These are phyloP conservation scores for Colletotrichum trifolii DNA, from an alignment of 2,329 filamentous ascomycete genomes.

Conservation along the genomic window DNA sequence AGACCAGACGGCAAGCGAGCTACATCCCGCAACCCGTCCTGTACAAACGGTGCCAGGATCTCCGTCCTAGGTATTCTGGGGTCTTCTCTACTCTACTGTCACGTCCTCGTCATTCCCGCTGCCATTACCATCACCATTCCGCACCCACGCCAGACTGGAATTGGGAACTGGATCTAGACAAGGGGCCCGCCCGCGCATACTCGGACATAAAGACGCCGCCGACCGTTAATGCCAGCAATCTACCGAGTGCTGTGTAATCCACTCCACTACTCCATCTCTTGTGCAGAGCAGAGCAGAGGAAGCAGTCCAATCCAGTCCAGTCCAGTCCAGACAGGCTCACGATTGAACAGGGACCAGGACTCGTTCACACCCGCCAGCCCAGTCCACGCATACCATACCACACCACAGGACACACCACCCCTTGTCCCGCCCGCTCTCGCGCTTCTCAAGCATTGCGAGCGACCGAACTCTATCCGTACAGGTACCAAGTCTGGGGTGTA, in stretches of 20 bases:
- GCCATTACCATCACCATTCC: neutral
- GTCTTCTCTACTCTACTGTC: too few species aligned
- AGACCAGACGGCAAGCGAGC: neutral
- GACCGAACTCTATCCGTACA: conserved; percentile 27
- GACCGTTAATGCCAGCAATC: conserved; percentile 42
- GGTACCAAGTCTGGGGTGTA: neutral
- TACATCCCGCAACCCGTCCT: conserved; percentile 20
- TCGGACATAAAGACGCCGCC: conserved; percentile 56
- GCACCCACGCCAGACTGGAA: conserved; percentile 8
- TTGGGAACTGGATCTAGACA: neutral
- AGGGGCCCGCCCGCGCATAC: conserved; percentile 38
- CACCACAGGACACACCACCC: too few species aligned
- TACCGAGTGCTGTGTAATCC: neutral
- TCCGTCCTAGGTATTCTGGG: too few species aligned
- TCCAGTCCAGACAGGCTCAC: conserved; percentile 15
- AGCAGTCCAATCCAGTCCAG: too few species aligned
- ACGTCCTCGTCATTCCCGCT: too few species aligned
- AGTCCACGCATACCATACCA: neutral
- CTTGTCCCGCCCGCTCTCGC: neutral
- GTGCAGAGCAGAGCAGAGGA: conserved; percentile 7
- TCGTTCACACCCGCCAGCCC: conserved; percentile 9
- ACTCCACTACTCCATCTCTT: conserved; percentile 14
- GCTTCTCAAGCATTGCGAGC: conserved; percentile 29
- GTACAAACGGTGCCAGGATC: conserved; percentile 32
- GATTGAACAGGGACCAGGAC: too few species aligned